Conservation (phyloP, 768 basidiomycete genomes). For the Xerocomellus dryophilus region DNA sequence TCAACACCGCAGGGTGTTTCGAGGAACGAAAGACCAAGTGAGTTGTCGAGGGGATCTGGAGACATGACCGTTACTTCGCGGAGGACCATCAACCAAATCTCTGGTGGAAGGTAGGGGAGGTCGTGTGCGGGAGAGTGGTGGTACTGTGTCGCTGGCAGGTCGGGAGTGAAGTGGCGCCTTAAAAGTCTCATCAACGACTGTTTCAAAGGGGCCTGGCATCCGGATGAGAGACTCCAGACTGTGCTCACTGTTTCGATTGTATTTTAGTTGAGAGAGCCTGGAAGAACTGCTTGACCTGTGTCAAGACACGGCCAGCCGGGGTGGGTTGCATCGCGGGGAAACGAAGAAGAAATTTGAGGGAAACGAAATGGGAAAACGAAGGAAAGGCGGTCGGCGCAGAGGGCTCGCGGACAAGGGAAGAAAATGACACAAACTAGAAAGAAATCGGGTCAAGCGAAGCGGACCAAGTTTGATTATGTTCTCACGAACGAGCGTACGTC, state of each 20-base stretch:
- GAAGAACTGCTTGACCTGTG: constrained; percentile 17
- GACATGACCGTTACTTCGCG: constrained; percentile 49
- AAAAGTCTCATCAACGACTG: constrained; percentile 2
- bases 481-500: constrained; percentile 1
- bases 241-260: constrained; percentile 20
- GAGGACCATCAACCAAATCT: constrained; percentile 66
- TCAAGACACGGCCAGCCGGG: constrained; percentile 12
- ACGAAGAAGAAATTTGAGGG: not conserved
- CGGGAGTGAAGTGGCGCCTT: constrained; percentile 7
- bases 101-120: constrained; percentile 51
- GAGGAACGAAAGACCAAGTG: constrained; percentile 57
- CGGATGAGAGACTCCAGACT: too few species aligned
- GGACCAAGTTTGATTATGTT: not conserved
- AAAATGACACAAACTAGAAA: not conserved
- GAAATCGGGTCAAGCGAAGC: not conserved
- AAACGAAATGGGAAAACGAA: not conserved
- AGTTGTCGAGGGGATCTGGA: constrained; percentile 46
- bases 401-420: not conserved
- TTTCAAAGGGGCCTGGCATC: too few species aligned
- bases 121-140: constrained; percentile 32
- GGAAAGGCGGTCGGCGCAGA: not conserved
- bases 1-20: constrained; percentile 41
- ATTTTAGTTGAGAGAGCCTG: constrained; percentile 18
- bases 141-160: constrained; percentile 13
- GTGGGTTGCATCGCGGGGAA: constrained; percentile 14